These are phyloP conservation scores for Yamadazyma dushanensis DNA, from an alignment of 1,139 yeast genomes.

Conservation along the genomic window DNA sequence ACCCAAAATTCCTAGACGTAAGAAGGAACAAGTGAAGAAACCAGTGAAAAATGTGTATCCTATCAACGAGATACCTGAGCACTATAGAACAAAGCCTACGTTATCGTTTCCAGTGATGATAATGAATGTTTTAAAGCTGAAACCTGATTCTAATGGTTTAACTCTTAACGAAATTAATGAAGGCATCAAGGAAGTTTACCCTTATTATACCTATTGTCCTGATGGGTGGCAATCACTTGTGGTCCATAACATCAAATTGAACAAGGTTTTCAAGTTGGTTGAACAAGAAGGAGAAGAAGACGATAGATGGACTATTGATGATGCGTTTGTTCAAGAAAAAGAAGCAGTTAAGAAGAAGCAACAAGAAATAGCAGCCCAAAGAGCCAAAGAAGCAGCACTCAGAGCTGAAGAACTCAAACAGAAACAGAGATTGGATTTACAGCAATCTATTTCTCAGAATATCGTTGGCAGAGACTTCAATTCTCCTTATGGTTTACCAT, in stretches of 20 bases:
- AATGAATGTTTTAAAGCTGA: conserved; percentile 70
- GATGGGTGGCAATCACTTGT: conserved; percentile 98
- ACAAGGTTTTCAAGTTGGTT: conserved; percentile 75
- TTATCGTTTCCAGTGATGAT: conserved; percentile 78
- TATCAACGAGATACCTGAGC: conserved; percentile 81
- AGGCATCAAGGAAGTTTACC: conserved; percentile 82
- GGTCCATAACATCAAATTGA: conserved; percentile 81
- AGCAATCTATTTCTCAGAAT: conserved; percentile 26
- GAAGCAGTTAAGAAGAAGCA: conserved; percentile 74
- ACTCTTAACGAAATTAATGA: conserved; percentile 84
- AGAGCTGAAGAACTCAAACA: conserved; percentile 53
- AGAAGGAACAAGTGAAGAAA: conserved; percentile 27
- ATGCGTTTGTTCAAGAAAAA: conserved; percentile 75
- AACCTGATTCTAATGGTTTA: conserved; percentile 66
- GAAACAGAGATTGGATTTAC: conserved; percentile 35
- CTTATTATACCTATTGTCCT: conserved; percentile 88
- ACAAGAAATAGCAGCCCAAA: conserved; percentile 59
- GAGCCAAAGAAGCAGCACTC: conserved; percentile 56
- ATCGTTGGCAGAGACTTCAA: conserved; percentile 28
- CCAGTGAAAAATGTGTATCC: conserved; percentile 61
- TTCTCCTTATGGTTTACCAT: conserved; percentile 27
- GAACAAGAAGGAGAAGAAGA: conserved; percentile 54
- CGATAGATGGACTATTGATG: conserved; percentile 92
- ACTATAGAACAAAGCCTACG: conserved; percentile 79
- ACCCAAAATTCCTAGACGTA: conserved; percentile 49